A percentile compares a stretch with the other conserved stretches of the same genome.
phyloP scores from a whole-genome alignment of 495 filamentous ascomycete species.

The Daldinia bambusicola region DNA sequence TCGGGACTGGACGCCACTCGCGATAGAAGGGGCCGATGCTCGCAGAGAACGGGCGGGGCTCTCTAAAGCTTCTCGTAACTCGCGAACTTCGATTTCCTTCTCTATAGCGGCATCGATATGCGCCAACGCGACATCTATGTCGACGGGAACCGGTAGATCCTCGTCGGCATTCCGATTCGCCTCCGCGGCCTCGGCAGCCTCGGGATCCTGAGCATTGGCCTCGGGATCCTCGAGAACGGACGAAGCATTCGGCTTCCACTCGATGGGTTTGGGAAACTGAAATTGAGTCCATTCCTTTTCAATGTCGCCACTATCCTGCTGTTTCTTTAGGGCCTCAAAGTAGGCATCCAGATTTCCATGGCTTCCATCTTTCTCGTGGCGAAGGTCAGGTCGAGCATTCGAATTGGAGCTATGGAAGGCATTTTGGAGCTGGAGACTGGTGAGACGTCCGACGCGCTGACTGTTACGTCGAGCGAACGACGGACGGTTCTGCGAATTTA shows the following conservation, averaged over 20 bases:
- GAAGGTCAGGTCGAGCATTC: constrained; percentile 51
- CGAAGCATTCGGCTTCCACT: constrained; percentile 75
- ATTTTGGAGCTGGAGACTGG: constrained; percentile 74
- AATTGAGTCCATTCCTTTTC: constrained; percentile 91
- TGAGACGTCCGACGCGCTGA: constrained; percentile 65
- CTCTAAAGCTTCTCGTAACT: constrained; percentile 57
- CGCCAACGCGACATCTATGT: constrained; percentile 55
- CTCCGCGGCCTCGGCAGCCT: constrained; percentile 46
- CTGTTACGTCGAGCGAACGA: constrained; percentile 62
- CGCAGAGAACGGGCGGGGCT: constrained; percentile 51
- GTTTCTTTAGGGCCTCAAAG: constrained; percentile 86
- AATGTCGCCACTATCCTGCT: constrained; percentile 70
- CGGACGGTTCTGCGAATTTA: constrained; percentile 72
- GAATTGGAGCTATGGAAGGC: constrained; percentile 68
- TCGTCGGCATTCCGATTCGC: constrained; percentile 33
- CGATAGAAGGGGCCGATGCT: constrained; percentile 51
- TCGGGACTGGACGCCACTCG: constrained; percentile 53
- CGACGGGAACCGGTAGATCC: constrained; percentile 37
- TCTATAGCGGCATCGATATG: constrained; percentile 63
- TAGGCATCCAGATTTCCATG: constrained; percentile 79
- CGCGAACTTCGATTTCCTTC: constrained; percentile 59
- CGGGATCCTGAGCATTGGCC: constrained; percentile 54
- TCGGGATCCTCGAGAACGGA: constrained; percentile 62
- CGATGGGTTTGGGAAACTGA: constrained; percentile 85
- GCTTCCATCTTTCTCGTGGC: constrained; percentile 53